These are phyloP conservation scores for Aleurites moluccanus DNA, from an alignment of 441 rosid genomes.

Conservation along the genomic window DNA sequence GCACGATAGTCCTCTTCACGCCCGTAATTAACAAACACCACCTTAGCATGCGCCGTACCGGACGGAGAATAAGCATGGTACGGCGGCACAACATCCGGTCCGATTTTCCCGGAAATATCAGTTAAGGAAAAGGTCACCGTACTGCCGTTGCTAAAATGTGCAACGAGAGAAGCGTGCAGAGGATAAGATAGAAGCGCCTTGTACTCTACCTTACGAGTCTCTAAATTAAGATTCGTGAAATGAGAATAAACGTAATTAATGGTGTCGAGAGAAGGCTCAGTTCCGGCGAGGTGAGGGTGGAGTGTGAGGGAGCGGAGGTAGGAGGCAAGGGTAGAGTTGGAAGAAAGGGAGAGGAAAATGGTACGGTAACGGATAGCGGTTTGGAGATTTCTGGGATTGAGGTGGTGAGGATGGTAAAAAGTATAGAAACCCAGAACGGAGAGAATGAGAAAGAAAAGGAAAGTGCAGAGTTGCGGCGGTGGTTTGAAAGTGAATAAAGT, in stretches of 20 bases:
- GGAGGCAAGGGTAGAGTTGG: conserved; percentile 72
- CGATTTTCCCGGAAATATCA: conserved; percentile 29
- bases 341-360: conserved; percentile 66
- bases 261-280: conserved; percentile 52
- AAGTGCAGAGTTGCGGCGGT: conserved; percentile 49
- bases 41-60: conserved; percentile 53
- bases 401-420: conserved; percentile 42
- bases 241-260: conserved; percentile 55
- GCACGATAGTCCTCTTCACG: conserved; percentile 67
- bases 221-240: conserved; percentile 52
- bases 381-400: conserved; percentile 26
- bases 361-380: conserved; percentile 41
- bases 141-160: conserved; percentile 55
- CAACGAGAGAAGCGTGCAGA: conserved; percentile 45
- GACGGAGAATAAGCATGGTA: conserved; percentile 98
- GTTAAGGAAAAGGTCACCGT: conserved; percentile 37
- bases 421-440: conserved; percentile 59
- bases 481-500: conserved; percentile 33
- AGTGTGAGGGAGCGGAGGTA: conserved; percentile 83
- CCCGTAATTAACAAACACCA: conserved; percentile 75
- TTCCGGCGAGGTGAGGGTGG: conserved; percentile 92
- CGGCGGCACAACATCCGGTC: conserved; percentile 48
- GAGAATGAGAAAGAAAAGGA: conserved; percentile 49
- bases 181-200: conserved; percentile 76
- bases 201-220: conserved; percentile 56